Evolutionary conservation across 352 stramenopile species (phyloP), one percentile per base, ranked within the genome.

Genomic region (Phytophthora rubi): DNA sequence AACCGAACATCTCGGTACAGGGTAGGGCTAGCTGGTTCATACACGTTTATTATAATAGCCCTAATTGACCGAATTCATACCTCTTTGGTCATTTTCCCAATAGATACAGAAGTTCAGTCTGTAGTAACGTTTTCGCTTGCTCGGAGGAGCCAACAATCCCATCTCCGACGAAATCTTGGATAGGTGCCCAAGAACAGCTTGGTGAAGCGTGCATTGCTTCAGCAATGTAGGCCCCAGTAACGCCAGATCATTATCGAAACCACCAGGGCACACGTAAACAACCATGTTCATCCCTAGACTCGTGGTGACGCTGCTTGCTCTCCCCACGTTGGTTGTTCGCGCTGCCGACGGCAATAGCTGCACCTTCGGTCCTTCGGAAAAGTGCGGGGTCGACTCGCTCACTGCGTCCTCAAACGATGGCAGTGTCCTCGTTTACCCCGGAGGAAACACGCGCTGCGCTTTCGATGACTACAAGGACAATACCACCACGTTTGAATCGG

Each of bases 371-470:
- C 59, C 59, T 53, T 71, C 72, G 12, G 68, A 74, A 57, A 69
- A 62, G 16, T 79, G 72, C 52, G 26, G 68, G 7, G 55, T 79
- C 10, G 72, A 79, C 32, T 69, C 65, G 10, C 56, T 83, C 18
- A 62, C 63, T 33, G 45, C 59, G n/a, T 70, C 65, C 9, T 33
- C 13, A 10, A 59, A 33, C 6, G 71, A 80, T 37, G 73, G 67
- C 37, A 84, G 73, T 42, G 68, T 71, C 33, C 54, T 82, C 30
- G 67, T 86, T 45, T 86, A 83, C 39, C 77, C 80, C 0, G 80
- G 76, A 10, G 76, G 73, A 52, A 73, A 78, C 48, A 85, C 80
- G 28, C 75, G 80, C 56, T 84, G 76, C 18, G 79, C 79, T 13
- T 82, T 81, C 32, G 80, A 88, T 58, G 69, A 76, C 37, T 84